A percentile compares a stretch with the other conserved stretches of the same genome.
phyloP scores from a whole-genome alignment of 1,284 basidiomycete species.

The Entoloma clypeatum region DNA sequence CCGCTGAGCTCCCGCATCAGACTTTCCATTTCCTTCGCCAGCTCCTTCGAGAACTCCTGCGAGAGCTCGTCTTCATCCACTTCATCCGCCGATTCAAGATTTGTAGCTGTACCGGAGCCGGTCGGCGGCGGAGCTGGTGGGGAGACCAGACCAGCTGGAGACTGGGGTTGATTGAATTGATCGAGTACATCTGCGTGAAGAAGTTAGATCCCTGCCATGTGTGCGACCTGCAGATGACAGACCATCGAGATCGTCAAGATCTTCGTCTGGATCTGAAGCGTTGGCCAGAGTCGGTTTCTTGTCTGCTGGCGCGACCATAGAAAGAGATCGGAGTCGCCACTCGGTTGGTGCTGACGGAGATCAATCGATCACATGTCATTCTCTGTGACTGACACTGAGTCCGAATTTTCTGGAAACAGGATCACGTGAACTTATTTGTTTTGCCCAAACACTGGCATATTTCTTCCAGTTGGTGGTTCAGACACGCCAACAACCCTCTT shows the following conservation, averaged over 20 bases:
- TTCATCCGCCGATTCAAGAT: constrained; percentile 25
- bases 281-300: constrained; percentile 11
- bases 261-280: constrained; percentile 43
- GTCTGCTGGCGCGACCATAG: constrained; percentile 13
- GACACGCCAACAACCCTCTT: no score
- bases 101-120: constrained; percentile 23
- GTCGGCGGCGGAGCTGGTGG: constrained; percentile 23
- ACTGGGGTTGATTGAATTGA: constrained; percentile 23
- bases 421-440: no score
- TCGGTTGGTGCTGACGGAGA: no score
- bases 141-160: constrained; percentile 21
- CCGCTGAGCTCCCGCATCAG: constrained; percentile 68
- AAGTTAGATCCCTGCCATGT: constrained; percentile 15
- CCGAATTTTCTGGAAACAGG: no score
- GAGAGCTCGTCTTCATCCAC: constrained; percentile 38
- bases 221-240: constrained; percentile 17
- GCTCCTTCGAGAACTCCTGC: constrained; percentile 65
- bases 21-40: constrained; percentile 82
- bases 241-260: constrained; percentile 77
- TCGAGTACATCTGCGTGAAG: constrained; percentile 25
- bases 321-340: no score
- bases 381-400: no score
- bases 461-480: no score
- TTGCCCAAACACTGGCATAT: no score
- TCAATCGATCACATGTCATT: no score